Percentiles rank a stretch among this genome's conserved stretches.
Evolutionary conservation across 495 filamentous ascomycete species (phyloP).

Genomic region (Aspergillus cristatus): DNA sequence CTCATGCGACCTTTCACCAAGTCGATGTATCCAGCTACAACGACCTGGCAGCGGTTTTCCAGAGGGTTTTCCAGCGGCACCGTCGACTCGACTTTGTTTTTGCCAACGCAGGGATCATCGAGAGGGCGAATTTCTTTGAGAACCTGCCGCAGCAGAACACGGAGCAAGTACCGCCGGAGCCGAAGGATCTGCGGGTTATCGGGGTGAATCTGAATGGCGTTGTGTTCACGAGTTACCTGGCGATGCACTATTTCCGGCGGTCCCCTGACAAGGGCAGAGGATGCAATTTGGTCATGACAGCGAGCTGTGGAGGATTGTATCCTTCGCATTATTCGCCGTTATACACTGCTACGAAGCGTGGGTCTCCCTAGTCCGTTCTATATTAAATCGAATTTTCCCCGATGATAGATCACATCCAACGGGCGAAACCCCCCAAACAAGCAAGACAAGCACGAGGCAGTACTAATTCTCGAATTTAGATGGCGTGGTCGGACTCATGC

Average conservation of each 20-base stretch:
- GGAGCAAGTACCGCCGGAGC: conserved; percentile 20
- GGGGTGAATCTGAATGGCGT: conserved; percentile 55
- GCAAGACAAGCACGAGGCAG: too few species aligned
- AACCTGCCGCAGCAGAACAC: neutral
- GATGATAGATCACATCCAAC: neutral
- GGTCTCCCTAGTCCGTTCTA: neutral
- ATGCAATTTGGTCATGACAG: conserved; percentile 8
- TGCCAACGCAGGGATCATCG: conserved; percentile 14
- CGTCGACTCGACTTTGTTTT: conserved; percentile 17
- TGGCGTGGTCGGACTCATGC: conserved; percentile 10
- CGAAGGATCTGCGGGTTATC: conserved; percentile 42
- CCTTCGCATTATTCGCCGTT: conserved; percentile 9
- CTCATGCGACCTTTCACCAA: conserved; percentile 7
- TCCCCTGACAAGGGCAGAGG: conserved; percentile 7
- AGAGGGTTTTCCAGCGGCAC: conserved; percentile 3
- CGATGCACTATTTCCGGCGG: conserved; percentile 15
- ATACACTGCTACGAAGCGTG: conserved; percentile 12
- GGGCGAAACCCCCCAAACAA: too few species aligned
- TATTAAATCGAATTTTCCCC: neutral
- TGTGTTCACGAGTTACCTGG: conserved; percentile 55
- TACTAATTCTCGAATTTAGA: conserved; percentile 2
- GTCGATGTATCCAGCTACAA: conserved; percentile 11
- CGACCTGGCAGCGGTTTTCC: conserved; percentile 4
- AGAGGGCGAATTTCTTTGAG: conserved; percentile 3
- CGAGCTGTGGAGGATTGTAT: conserved; percentile 15